phyloP scores from a whole-genome alignment of 345 rosid species.

The Gossypioides kirkii region DNA sequence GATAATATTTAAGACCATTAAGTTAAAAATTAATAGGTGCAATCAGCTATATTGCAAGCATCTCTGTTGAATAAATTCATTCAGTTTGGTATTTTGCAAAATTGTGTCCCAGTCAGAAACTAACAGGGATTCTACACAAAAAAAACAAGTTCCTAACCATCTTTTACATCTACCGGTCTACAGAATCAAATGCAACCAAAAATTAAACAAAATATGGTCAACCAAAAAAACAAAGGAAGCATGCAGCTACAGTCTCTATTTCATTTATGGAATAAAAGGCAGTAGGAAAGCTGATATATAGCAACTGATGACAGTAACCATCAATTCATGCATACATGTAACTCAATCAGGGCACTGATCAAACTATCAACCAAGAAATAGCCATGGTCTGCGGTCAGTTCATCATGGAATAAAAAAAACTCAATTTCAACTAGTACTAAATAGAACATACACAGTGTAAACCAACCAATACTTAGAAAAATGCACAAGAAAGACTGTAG shows the following conservation, averaged over 20 bases:
- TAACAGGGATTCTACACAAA: not conserved
- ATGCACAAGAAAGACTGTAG: not conserved
- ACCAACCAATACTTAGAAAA: not conserved
- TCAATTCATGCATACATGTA: not conserved
- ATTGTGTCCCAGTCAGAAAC: not conserved
- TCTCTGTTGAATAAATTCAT: not conserved
- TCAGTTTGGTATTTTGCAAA: not conserved
- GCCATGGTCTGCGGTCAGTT: not conserved
- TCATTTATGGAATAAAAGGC: not conserved
- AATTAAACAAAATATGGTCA: not conserved
- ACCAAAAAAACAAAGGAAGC: not conserved
- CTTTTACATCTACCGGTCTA: not conserved
- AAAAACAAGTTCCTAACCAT: not conserved
- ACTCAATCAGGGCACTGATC: not conserved
- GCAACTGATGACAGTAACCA: not conserved
- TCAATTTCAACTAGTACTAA: not conserved
- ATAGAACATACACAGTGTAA: constrained; percentile 1
- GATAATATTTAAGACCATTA: not conserved
- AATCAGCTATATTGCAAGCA: not conserved
- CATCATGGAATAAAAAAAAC: not conserved
- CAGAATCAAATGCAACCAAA: not conserved
- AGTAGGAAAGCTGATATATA: not conserved
- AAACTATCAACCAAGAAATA: not conserved
- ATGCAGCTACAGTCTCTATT: not conserved
- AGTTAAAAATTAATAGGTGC: not conserved